Percentiles rank a stretch among this genome's conserved stretches.
These are phyloP conservation scores for Heliocybe sulcata DNA, from an alignment of 1,284 basidiomycete species.

Conservation along the genomic window DNA sequence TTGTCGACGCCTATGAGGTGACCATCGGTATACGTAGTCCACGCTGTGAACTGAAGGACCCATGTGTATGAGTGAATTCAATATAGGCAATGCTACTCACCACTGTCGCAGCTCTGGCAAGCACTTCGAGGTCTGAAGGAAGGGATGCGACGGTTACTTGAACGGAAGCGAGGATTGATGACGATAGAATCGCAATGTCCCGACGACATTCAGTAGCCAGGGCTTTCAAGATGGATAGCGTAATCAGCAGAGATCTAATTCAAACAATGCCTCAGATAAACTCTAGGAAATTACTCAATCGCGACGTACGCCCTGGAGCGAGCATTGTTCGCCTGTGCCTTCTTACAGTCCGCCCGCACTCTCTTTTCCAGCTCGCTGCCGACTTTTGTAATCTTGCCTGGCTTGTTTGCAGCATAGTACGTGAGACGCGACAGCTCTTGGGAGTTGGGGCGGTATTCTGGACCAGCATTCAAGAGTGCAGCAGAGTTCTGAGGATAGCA, in stretches of 20 bases:
- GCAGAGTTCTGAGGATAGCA: slow-evolving; percentile 83
- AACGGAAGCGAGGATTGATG: slow-evolving; percentile 72
- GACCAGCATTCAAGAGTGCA: slow-evolving; percentile 66
- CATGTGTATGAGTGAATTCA: not conserved
- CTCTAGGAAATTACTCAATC: slow-evolving; percentile 1
- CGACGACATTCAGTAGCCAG: slow-evolving; percentile 87
- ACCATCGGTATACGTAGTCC: slow-evolving; percentile 90
- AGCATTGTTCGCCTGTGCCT: slow-evolving; percentile 64
- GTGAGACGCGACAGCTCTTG: slow-evolving; percentile 90
- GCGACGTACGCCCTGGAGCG: slow-evolving; percentile 76
- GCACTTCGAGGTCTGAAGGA: slow-evolving; percentile 77
- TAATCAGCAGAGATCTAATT: slow-evolving; percentile 75
- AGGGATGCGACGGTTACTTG: slow-evolving; percentile 58
- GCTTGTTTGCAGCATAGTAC: slow-evolving; percentile 89
- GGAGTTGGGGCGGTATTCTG: slow-evolving; percentile 79
- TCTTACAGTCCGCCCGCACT: slow-evolving; percentile 59
- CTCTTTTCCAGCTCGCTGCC: slow-evolving; percentile 80
- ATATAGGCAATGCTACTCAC: slow-evolving; percentile 36
- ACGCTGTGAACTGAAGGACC: slow-evolving; percentile 69
- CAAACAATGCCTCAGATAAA: slow-evolving; percentile 7
- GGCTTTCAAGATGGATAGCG: slow-evolving; percentile 78
- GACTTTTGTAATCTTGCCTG: slow-evolving; percentile 85
- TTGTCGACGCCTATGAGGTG: slow-evolving; percentile 75
- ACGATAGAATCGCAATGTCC: slow-evolving; percentile 79
- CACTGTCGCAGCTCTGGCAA: slow-evolving; percentile 76